phyloP scores from a whole-genome alignment of 495 filamentous ascomycete genomes.

The Tuber indicum region DNA sequence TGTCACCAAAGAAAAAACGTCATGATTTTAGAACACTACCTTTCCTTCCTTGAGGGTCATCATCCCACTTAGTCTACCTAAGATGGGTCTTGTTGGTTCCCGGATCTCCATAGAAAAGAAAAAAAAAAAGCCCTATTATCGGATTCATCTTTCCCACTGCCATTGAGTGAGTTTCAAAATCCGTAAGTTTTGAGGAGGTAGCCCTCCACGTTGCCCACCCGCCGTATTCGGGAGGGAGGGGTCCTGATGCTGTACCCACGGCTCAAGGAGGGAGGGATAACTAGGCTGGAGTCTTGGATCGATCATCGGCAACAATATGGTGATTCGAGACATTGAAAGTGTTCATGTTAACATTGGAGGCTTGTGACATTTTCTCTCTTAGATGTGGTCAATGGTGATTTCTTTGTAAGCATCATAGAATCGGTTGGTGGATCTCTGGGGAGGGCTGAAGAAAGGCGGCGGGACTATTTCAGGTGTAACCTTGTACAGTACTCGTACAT shows the following conservation, averaged over 20 bases:
- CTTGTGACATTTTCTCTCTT: background rate
- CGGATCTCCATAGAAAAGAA: background rate
- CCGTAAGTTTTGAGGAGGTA: background rate
- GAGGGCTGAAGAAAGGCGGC: too few relatives aligned
- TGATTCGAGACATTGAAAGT: background rate
- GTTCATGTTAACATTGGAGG: too few relatives aligned
- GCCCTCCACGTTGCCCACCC: background rate
- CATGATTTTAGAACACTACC: too few relatives aligned
- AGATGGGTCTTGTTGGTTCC: background rate
- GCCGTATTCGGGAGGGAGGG: background rate
- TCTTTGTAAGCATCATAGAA: background rate
- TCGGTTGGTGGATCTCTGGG: background rate
- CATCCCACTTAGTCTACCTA: background rate
- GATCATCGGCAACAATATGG: background rate
- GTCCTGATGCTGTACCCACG: background rate
- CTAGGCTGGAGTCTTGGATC: background rate
- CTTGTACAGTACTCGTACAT: background rate
- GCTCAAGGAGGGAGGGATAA: background rate
- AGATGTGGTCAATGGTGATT: background rate
- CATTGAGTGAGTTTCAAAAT: background rate
- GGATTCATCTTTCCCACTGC: background rate
- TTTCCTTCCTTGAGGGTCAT: too few relatives aligned
- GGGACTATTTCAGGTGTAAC: background rate
- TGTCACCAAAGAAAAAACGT: too few relatives aligned
- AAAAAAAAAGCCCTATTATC: background rate